A percentile compares a stretch with the other conserved stretches of the same genome.
Conservation (phyloP, 1,284 basidiomycete species). For the Pseudozyma flocculosa region DNA sequence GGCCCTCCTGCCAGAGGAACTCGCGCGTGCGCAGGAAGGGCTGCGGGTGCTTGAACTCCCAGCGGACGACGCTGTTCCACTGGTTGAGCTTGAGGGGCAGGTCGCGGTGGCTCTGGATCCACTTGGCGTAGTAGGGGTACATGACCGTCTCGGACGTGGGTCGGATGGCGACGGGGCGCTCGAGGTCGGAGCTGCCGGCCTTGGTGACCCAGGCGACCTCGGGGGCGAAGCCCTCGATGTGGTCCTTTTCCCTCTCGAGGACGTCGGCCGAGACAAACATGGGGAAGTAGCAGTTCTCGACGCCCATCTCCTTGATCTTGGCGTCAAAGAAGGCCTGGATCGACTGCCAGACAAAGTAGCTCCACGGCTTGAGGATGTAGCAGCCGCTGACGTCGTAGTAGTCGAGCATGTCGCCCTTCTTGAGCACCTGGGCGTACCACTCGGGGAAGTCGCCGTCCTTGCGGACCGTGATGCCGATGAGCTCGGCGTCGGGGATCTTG, state of each 20-base stretch:
- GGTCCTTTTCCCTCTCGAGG: constrained; percentile 94
- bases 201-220: constrained; percentile 99
- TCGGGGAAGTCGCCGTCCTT: constrained; percentile 56
- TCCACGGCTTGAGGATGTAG: constrained; percentile 97
- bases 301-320: constrained; percentile 87
- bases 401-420: constrained; percentile 98
- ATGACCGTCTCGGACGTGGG: constrained; percentile 97
- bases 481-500: constrained; percentile 53
- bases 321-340: constrained; percentile 68
- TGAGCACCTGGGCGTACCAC: constrained; percentile 71
- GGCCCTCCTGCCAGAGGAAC: constrained; percentile 99
- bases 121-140: constrained; percentile 96
- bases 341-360: constrained; percentile 92
- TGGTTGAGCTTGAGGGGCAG: constrained; percentile 96
- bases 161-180: constrained; percentile 95
- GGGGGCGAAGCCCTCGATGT: constrained; percentile 99
- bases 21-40: constrained; percentile 98
- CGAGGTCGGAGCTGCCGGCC: constrained; percentile 88
- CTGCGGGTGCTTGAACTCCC: constrained; percentile 99
- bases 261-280: constrained; percentile 96
- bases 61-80: constrained; percentile 98
- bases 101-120: constrained; percentile 97
- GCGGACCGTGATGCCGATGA: constrained; percentile 57
- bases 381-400: constrained; percentile 99
- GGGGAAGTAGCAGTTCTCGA: constrained; percentile 97